Base-by-base conservation (phyloP, 139 green algal species). In the Picochlorum sp. region DNA sequence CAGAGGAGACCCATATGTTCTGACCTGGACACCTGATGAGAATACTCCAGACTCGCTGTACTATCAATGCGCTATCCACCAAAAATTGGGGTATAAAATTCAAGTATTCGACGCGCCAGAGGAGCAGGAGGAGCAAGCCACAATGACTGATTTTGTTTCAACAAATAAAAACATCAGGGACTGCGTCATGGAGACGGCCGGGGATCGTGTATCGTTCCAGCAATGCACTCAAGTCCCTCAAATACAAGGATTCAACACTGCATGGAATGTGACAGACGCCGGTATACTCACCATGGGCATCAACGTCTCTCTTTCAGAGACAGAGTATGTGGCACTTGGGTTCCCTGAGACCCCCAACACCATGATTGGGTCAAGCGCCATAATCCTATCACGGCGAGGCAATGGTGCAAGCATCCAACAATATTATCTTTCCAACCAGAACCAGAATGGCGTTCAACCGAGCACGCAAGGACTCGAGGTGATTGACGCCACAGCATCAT, bases 271-370 rank as follows among this genome's bases (percentile, higher is more conserved):
- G 16, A 24, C 47, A 24, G 47, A 52, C 16, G 46, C 18, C 47
- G 16, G 16, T 52, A 24, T 52, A 20, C 47, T 52, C 47, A 52
- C 47, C 18, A 52, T 52, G 6, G 47, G 47, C 47, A 52, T 52
- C 4, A 52, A 52, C 18, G 10, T 13, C 4, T 52, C 47, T 21
- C 47, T 52, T 41, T 41, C 34, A 20, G 47, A 52, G 16, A 20
- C 0, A 3, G 68, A 67, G 41, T 82, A 76, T 68, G 61, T 81
- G 7, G 59, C 61, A 4, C 20, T 82, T 15, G 75, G 74, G 21
- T 82, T 78, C 58, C 74, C 75, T 10, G 49, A 41, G 23, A 21
- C 4, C 4, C 65, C 75, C 9, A 54, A 56, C 8, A 9, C 15
- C 10, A 82, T 82, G 75, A 49, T 73, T 16, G 62, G 67, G 14